Conservation (phyloP, 78 protist species). For the Ministeria vibrans region DNA sequence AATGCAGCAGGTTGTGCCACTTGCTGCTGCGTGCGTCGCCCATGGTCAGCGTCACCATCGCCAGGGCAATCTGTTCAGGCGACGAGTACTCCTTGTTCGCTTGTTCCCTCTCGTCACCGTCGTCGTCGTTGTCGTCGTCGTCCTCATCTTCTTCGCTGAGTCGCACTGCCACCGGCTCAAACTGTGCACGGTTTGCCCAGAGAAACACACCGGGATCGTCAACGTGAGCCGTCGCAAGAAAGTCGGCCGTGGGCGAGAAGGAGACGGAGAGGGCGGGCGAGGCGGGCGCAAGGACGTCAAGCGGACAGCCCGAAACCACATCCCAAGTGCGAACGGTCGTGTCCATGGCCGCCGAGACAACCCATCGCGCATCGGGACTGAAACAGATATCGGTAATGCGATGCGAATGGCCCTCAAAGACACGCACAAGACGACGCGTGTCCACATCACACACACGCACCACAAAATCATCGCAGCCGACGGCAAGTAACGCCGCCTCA, state of each 20-base stretch:
- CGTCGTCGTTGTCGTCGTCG: background rate
- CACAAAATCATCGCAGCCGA: background rate
- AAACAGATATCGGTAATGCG: background rate
- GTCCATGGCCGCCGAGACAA: constrained; percentile 28
- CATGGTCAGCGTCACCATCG: background rate
- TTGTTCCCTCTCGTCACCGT: background rate
- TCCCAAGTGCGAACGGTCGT: constrained; percentile 38
- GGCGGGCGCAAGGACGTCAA: constrained; percentile 35
- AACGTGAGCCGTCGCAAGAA: constrained; percentile 34
- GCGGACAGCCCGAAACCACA: constrained; percentile 20
- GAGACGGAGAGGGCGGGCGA: background rate
- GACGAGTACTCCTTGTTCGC: background rate
- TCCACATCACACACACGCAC: background rate
- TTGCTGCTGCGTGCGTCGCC: background rate
- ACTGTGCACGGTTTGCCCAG: constrained; percentile 13
- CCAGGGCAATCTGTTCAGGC: background rate
- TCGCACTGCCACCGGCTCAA: background rate
- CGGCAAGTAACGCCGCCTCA: background rate
- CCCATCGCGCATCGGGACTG: constrained; percentile 26
- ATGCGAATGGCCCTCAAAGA: background rate
- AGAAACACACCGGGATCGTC: constrained; percentile 14
- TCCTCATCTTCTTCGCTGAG: background rate
- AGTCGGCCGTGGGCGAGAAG: constrained; percentile 11
- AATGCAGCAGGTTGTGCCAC: constrained; percentile 17
- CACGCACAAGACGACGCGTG: background rate